Conservation (phyloP, 768 basidiomycete genomes). For the Trametes villosa region DNA sequence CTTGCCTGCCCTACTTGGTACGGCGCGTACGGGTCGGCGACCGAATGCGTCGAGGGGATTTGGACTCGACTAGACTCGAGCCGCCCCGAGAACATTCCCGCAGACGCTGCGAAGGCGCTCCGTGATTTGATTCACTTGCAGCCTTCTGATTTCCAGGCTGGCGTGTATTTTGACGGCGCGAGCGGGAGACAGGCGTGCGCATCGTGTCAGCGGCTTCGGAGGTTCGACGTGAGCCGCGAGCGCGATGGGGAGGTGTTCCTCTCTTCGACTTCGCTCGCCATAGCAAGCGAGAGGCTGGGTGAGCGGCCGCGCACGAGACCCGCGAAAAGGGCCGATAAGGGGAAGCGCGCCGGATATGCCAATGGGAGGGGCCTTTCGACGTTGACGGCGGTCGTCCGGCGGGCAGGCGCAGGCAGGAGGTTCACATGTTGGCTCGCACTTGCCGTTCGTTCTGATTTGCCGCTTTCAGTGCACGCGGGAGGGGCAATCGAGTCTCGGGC, state of each 20-base stretch:
- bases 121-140: conserved; percentile 18
- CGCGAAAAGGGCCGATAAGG: conserved; percentile 15
- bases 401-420: neutral
- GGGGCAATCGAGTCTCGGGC: neutral
- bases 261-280: neutral
- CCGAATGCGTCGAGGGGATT: conserved; percentile 5
- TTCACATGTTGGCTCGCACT: conserved; percentile 15
- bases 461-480: conserved; percentile 11
- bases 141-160: conserved; percentile 20
- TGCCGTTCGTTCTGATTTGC: conserved; percentile 13
- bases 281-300: conserved; percentile 2
- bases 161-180: neutral
- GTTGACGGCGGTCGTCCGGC: conserved; percentile 1
- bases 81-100: conserved; percentile 13
- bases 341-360: neutral
- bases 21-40: conserved; percentile 2
- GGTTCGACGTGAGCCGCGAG: conserved; percentile 9
- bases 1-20: conserved; percentile 1
- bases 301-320: conserved; percentile 9
- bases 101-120: conserved; percentile 13
- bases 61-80: conserved; percentile 17
- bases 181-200: neutral
- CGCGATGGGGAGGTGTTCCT: neutral
- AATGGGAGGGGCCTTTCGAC: conserved; percentile 6
- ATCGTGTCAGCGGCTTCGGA: conserved; percentile 13